Percentiles rank a stretch among this genome's conserved stretches.
Conservation (phyloP, 1,284 basidiomycete species). For the Termitomyces sp. region DNA sequence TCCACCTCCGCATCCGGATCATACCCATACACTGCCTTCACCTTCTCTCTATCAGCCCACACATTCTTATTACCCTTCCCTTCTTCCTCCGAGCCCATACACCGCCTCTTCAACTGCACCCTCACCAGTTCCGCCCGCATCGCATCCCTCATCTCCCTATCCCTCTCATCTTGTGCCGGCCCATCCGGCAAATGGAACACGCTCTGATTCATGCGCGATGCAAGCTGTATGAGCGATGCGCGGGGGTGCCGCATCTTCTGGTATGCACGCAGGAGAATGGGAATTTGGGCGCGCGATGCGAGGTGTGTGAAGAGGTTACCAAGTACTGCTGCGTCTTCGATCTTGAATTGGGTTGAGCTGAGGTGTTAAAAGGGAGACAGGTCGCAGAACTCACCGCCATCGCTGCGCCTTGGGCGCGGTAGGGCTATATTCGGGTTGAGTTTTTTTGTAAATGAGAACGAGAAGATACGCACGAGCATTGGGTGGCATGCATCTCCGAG, state of each 20-base stretch:
- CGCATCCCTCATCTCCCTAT: slow-evolving; percentile 43
- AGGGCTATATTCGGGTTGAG: slow-evolving; percentile 38
- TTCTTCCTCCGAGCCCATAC: background rate
- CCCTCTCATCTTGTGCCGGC: slow-evolving; percentile 45
- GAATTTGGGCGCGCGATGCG: slow-evolving; percentile 35
- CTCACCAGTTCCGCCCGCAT: slow-evolving; percentile 36
- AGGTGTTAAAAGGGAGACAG: no score
- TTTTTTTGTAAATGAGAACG: background rate
- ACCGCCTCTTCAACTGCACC: background rate
- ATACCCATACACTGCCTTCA: slow-evolving; percentile 38
- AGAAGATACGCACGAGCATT: slow-evolving; percentile 48
- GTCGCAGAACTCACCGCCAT: slow-evolving; percentile 43
- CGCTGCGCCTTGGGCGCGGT: slow-evolving; percentile 63
- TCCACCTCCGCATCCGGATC: slow-evolving; percentile 47
- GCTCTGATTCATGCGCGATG: slow-evolving; percentile 44
- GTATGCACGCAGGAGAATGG: slow-evolving; percentile 46
- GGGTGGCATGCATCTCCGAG: slow-evolving; percentile 59
- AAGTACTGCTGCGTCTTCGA: slow-evolving; percentile 63
- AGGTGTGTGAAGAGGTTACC: slow-evolving; percentile 53
- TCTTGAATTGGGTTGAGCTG: slow-evolving; percentile 20
- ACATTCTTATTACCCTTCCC: slow-evolving; percentile 39
- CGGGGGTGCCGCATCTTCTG: slow-evolving; percentile 45
- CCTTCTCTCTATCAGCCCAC: slow-evolving; percentile 48
- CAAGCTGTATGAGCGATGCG: slow-evolving; percentile 41
- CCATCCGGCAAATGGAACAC: slow-evolving; percentile 54